A percentile compares a stretch with the other conserved stretches of the same genome.
Evolutionary conservation across 1,139 yeast species (phyloP).

Genomic region (Eremothecium coryli): DNA sequence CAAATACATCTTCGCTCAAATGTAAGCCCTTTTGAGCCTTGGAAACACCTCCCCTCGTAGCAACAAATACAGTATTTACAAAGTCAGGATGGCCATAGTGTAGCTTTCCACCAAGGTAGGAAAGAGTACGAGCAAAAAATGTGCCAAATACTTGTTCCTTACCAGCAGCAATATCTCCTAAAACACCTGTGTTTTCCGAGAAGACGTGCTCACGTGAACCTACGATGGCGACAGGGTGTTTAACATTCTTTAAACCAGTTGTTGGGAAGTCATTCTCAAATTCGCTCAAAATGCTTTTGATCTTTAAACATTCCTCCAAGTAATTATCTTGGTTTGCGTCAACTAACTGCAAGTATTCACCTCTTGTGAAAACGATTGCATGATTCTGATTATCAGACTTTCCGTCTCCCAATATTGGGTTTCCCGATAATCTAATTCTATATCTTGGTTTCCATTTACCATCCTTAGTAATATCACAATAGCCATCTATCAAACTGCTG

Average conservation of each 20-base stretch:
- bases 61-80: constrained; percentile 57
- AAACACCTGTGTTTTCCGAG: constrained; percentile 65
- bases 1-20: constrained; percentile 67
- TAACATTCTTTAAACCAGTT: constrained; percentile 23
- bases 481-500: constrained; percentile 66
- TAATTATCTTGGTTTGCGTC: constrained; percentile 74
- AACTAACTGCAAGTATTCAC: constrained; percentile 64
- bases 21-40: constrained; percentile 68
- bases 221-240: constrained; percentile 55
- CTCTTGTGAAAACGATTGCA: constrained; percentile 61
- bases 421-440: constrained; percentile 62
- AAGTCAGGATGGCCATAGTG: constrained; percentile 75
- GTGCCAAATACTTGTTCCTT: constrained; percentile 73
- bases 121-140: constrained; percentile 61
- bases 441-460: constrained; percentile 66
- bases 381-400: constrained; percentile 71
- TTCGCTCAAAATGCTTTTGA: constrained; percentile 60
- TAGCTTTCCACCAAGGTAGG: constrained; percentile 64
- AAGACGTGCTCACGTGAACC: constrained; percentile 71
- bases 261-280: constrained; percentile 37
- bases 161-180: constrained; percentile 73
- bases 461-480: constrained; percentile 54
- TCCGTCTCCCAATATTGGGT: constrained; percentile 72
- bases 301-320: constrained; percentile 65
- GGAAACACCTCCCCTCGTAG: constrained; percentile 69